Evolutionary conservation across 2,329 filamentous ascomycete species (phyloP).

Genomic region (Pseudogymnoascus sp.): DNA sequence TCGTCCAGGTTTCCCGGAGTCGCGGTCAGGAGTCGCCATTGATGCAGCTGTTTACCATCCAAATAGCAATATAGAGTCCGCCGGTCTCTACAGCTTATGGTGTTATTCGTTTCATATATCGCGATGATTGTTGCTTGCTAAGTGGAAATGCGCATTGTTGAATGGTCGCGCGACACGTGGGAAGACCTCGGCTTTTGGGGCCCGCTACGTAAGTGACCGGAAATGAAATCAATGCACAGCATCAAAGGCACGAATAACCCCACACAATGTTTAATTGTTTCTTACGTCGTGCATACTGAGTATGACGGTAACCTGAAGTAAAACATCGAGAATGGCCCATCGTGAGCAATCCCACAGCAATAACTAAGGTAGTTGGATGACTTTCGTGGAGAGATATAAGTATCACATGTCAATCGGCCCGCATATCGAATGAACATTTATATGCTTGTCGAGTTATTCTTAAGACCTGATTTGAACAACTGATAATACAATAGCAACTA

Average conservation of each 20-base stretch:
- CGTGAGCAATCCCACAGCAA: neutral
- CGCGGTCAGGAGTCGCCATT: slow-evolving; percentile 6
- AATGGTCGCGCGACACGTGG: slow-evolving; percentile 8
- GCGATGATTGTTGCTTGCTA: slow-evolving; percentile 3
- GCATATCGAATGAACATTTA: neutral
- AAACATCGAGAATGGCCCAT: neutral
- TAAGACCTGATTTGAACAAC: neutral
- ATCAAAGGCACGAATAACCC: neutral
- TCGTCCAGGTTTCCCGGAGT: slow-evolving; percentile 6
- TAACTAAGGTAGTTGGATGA: neutral
- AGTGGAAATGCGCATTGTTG: slow-evolving; percentile 1
- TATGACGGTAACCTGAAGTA: neutral
- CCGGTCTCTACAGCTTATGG: slow-evolving; percentile 3
- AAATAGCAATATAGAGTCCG: neutral
- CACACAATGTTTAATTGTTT: neutral
- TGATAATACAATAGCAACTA: neutral
- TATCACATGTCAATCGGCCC: neutral
- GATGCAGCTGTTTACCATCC: neutral
- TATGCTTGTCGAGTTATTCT: neutral
- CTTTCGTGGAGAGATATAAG: neutral
- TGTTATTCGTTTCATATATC: slow-evolving; percentile 6
- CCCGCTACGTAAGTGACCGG: neutral
- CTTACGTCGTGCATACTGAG: neutral
- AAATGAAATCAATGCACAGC: slow-evolving; percentile 5
- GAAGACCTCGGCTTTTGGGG: slow-evolving; percentile 2